Conservation (phyloP, 2,329 filamentous ascomycete species). For the Apiospora hydei region DNA sequence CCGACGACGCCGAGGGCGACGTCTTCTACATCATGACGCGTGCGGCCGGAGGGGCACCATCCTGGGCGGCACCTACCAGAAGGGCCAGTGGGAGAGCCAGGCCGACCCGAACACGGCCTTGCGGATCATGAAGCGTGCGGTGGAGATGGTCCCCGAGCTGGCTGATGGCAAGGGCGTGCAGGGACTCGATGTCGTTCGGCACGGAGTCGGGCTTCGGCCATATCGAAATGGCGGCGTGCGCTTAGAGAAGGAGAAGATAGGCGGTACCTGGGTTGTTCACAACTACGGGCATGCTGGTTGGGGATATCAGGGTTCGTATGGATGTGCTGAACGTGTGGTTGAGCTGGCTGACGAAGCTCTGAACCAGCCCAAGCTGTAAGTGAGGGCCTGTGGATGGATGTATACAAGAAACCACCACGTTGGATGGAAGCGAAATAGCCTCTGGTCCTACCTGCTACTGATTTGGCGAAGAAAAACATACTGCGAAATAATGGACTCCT, state of each 20-base stretch:
- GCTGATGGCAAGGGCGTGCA: constrained; percentile 72
- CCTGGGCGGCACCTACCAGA: constrained; percentile 85
- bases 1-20: constrained; percentile 77
- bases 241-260: constrained; percentile 75
- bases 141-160: constrained; percentile 70
- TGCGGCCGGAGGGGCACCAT: constrained; percentile 83
- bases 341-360: constrained; percentile 70
- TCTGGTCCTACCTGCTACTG: not conserved
- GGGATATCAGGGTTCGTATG: constrained; percentile 76
- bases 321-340: constrained; percentile 71
- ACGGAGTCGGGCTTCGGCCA: constrained; percentile 83
- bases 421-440: not conserved
- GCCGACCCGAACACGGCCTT: constrained; percentile 81
- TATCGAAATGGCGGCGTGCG: constrained; percentile 76
- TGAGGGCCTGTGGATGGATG: not conserved
- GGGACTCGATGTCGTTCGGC: constrained; percentile 76
- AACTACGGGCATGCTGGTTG: constrained; percentile 83
- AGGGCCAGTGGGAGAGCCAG: constrained; percentile 79
- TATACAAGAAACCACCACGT: not conserved
- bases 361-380: constrained; percentile 37
- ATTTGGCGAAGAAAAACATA: not conserved
- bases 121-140: constrained; percentile 83
- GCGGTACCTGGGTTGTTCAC: constrained; percentile 73
- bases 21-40: constrained; percentile 83
- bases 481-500: not conserved